Evolutionary conservation across 2,329 filamentous ascomycete genomes (phyloP), one percentile per base, ranked within the genome.

Genomic region (Diaporthe vaccinii): DNA sequence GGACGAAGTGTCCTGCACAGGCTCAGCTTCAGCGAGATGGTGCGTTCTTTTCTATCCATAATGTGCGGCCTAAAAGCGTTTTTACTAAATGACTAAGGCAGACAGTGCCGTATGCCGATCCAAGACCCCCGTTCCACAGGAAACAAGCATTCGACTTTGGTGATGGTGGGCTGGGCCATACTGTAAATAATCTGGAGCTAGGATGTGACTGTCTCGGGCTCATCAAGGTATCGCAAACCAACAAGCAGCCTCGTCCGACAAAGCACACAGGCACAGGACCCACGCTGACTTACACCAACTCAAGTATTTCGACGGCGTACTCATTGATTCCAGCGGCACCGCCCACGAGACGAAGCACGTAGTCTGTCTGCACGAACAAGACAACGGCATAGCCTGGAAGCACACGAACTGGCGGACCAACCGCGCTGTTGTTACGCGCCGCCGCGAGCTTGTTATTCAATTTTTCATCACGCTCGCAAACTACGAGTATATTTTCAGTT

Each of bases 381-480:
- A 91, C 77, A 85, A 87, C 74, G 89, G 89, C 4, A 90, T 91
- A 55, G 85, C 85, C n/a, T 90, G 88, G 88, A 90, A 90, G 78
- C 89, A 90, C 80, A 74, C 88, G 2, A 89, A 91, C 79, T 89
- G 85, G 82, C 84, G 88, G 4, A 90, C 87, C 0, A 84, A 85
- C 17, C 84, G 86, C 20, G 87, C 88, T 2, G 87, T 88, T 3
- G 86, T 90, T 4, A 86, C 86, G 0, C 84, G 89, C 14, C 83
- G 84, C 76, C 85, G 89, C 4, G 85, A 89, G 76, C 84, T 91
- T 10, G 87, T 91, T 3, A 79, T 91, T 3, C 88, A 90, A 75
- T 89, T 86, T 79, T 89, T 90, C 81, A 87, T 89, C 78, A 91
- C 89, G 0, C 84, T 90, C 3, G 86, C 87, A 15, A 91, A 91